These are phyloP conservation scores for Flueggea neowawraea DNA, from an alignment of 441 rosid species.

Conservation along the genomic window DNA sequence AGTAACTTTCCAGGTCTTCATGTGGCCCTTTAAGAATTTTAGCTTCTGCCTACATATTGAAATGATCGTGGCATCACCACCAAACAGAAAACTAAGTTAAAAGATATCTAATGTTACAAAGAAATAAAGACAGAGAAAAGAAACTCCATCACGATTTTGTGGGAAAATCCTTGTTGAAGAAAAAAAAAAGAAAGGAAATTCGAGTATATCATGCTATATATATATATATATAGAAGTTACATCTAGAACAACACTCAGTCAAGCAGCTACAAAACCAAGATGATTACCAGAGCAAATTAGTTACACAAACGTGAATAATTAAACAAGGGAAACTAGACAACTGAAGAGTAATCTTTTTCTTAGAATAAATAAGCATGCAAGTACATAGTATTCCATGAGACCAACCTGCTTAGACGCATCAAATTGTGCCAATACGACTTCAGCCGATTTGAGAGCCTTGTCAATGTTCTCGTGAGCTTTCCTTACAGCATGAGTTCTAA, in stretches of 20 bases:
- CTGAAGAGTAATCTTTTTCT: not conserved
- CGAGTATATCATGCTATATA: too few relatives aligned
- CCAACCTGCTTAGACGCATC: constrained; percentile 85
- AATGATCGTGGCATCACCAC: constrained; percentile 17
- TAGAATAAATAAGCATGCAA: not conserved
- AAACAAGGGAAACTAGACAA: not conserved
- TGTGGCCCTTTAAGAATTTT: constrained; percentile 91
- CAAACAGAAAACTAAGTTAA: constrained; percentile 4
- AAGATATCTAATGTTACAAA: not conserved
- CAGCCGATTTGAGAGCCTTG: constrained; percentile 85
- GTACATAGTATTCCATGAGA: not conserved
- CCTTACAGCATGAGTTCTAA: constrained; percentile 88
- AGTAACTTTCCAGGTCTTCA: constrained; percentile 89
- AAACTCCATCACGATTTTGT: too few relatives aligned
- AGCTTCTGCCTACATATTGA: constrained; percentile 73
- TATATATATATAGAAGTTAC: too few relatives aligned
- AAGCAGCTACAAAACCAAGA: too few relatives aligned
- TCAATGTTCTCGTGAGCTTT: constrained; percentile 98
- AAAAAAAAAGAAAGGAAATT: too few relatives aligned
- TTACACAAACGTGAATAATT: too few relatives aligned
- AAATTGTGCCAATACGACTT: constrained; percentile 73
- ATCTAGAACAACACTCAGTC: too few relatives aligned
- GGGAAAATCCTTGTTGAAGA: too few relatives aligned
- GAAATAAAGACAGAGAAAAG: not conserved
- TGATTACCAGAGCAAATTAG: not conserved